Conservation (phyloP, 1,284 basidiomycete genomes). For the Takashimella tepidaria region DNA sequence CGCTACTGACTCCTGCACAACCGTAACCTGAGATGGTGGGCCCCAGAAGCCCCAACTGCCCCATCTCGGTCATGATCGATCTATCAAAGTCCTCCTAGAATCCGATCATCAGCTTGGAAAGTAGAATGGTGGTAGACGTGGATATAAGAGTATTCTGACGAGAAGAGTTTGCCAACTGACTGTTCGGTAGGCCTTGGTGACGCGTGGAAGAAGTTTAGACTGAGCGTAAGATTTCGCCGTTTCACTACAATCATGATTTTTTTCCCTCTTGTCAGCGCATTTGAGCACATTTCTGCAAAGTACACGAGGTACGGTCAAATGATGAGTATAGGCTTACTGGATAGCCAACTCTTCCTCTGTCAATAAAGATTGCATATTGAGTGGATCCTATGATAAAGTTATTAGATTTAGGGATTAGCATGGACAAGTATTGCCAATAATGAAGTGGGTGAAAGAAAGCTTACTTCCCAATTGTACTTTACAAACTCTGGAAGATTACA, state of each 20-base stretch:
- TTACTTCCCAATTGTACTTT: slow-evolving; percentile 62
- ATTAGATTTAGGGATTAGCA: not conserved
- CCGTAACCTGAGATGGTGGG: slow-evolving; percentile 90
- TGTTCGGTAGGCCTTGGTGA: slow-evolving; percentile 78
- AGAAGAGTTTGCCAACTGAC: slow-evolving; percentile 54
- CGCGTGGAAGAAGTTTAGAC: slow-evolving; percentile 76
- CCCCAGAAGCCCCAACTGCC: slow-evolving; percentile 82
- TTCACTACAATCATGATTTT: too few species aligned
- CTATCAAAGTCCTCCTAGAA: slow-evolving; percentile 65
- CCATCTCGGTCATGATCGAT: slow-evolving; percentile 80
- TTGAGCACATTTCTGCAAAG: too few species aligned
- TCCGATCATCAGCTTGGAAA: not conserved
- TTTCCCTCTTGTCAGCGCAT: too few species aligned
- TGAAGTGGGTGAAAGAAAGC: not conserved
- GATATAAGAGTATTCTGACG: not conserved
- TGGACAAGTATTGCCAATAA: not conserved
- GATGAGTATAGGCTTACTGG: slow-evolving; percentile 49
- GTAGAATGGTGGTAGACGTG: too few species aligned
- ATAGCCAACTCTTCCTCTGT: slow-evolving; percentile 89
- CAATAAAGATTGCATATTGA: slow-evolving; percentile 68
- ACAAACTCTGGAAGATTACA: slow-evolving; percentile 46
- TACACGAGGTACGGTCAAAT: not conserved
- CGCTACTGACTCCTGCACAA: slow-evolving; percentile 86
- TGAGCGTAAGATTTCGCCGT: slow-evolving; percentile 78
- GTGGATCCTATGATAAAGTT: slow-evolving; percentile 58